Evolutionary conservation across 73 alveolate species (phyloP).

Genomic region (Symbiodinium natans): DNA sequence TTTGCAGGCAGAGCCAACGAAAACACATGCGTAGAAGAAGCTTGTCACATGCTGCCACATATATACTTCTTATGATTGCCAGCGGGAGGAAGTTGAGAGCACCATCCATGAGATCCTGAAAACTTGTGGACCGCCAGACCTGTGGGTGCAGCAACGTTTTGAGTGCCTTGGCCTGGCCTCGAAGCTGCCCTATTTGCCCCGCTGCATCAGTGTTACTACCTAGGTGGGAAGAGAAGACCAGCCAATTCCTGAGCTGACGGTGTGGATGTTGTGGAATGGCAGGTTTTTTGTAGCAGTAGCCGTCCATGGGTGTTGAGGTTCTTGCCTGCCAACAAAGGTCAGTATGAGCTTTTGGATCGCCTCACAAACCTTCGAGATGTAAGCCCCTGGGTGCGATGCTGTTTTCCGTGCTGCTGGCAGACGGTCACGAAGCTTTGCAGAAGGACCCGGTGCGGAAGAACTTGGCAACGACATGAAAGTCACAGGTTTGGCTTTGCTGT

Average conservation of each 20-base stretch:
- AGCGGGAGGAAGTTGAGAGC: conserved; percentile 72
- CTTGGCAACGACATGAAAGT: too few relatives aligned
- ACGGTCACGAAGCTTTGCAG: conserved; percentile 32
- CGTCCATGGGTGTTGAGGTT: too few relatives aligned
- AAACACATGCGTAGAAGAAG: too few relatives aligned
- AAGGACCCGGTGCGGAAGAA: not conserved
- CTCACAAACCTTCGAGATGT: conserved; percentile 41
- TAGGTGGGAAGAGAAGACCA: conserved; percentile 84
- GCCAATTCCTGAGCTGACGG: not conserved
- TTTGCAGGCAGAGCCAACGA: too few relatives aligned
- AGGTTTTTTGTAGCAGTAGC: too few relatives aligned
- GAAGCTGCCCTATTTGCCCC: not conserved
- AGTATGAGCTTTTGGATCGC: conserved; percentile 60
- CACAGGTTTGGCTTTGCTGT: too few relatives aligned
- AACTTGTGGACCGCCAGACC: conserved; percentile 75
- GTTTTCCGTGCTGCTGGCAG: conserved; percentile 81
- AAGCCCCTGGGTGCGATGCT: conserved; percentile 62
- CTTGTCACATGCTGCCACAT: too few relatives aligned
- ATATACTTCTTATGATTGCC: too few relatives aligned
- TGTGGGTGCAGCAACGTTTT: conserved; percentile 60
- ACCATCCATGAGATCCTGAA: conserved; percentile 74
- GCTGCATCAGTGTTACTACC: not conserved
- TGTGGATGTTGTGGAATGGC: too few relatives aligned
- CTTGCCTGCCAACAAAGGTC: too few relatives aligned
- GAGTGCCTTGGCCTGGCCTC: conserved; percentile 1